Evolutionary conservation across 441 rosid genomes (phyloP).

Genomic region (Bruguiera hainesii): DNA sequence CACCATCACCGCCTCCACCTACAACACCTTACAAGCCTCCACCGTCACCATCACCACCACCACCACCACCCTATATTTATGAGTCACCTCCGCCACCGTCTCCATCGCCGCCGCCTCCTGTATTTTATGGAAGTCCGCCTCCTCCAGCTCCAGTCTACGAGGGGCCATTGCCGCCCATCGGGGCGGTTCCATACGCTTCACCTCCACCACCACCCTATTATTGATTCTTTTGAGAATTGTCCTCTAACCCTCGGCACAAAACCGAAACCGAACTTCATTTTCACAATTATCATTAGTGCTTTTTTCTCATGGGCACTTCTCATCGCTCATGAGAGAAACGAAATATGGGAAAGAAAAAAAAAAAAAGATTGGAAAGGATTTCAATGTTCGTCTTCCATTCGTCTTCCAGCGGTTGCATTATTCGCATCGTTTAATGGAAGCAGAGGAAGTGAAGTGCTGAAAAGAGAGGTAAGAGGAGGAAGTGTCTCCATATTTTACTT

Average conservation of each 20-base stretch:
- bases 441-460: too few relatives aligned
- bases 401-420: background rate
- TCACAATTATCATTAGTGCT: background rate
- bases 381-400: constrained; percentile 7
- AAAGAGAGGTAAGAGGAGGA: constrained; percentile 45
- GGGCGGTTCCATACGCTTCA: constrained; percentile 82
- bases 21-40: constrained; percentile 27
- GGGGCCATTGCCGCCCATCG: constrained; percentile 89
- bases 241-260: constrained; percentile 43
- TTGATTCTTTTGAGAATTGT: constrained; percentile 73
- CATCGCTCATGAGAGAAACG: constrained; percentile 33
- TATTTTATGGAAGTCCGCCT: constrained; percentile 37
- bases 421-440: too few relatives aligned
- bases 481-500: constrained; percentile 44
- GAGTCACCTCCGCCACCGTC: constrained; percentile 19
- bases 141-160: constrained; percentile 71
- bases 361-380: constrained; percentile 13
- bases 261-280: constrained; percentile 6
- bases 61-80: background rate
- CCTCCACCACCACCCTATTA: constrained; percentile 97
- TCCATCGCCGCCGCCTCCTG: constrained; percentile 30
- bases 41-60: background rate
- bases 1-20: constrained; percentile 22
- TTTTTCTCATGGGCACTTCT: constrained; percentile 38
- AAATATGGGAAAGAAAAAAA: constrained; percentile 1